These are phyloP conservation scores for Corymbia calophylla DNA, from an alignment of 441 rosid species.

Conservation along the genomic window DNA sequence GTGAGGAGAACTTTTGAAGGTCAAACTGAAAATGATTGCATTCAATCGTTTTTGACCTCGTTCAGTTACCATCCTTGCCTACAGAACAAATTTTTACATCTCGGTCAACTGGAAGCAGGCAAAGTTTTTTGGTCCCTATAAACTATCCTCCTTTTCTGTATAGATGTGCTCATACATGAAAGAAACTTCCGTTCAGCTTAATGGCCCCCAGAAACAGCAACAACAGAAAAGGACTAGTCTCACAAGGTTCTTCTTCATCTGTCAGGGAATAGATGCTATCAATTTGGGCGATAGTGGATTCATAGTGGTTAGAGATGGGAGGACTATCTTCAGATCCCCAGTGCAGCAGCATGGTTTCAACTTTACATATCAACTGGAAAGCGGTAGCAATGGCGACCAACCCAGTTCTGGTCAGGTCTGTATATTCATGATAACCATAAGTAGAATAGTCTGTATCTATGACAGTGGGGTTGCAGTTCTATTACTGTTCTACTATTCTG, in stretches of 20 bases:
- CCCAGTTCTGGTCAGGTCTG: slow-evolving; percentile 44
- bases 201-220: neutral
- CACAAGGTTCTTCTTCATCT: neutral
- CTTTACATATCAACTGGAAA: slow-evolving; percentile 63
- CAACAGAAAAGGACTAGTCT: neutral
- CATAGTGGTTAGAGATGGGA: slow-evolving; percentile 57
- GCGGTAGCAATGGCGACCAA: slow-evolving; percentile 40
- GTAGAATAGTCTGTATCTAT: neutral
- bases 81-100: neutral
- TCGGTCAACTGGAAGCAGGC: neutral
- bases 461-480: neutral
- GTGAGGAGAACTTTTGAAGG: neutral
- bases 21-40: neutral
- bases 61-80: neutral
- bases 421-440: neutral
- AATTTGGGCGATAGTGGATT: slow-evolving; percentile 79
- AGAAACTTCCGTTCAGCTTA: neutral
- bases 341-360: slow-evolving; percentile 72
- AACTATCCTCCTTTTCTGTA: neutral
- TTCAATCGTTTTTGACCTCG: neutral
- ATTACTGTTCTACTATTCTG: neutral
- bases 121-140: neutral
- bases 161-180: neutral
- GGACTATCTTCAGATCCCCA: slow-evolving; percentile 53
- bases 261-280: slow-evolving; percentile 56